A percentile compares a stretch with the other conserved stretches of the same genome.
Evolutionary conservation across 257 asterid genomes (phyloP).

Genomic region (Capsicum rhomboideum): DNA sequence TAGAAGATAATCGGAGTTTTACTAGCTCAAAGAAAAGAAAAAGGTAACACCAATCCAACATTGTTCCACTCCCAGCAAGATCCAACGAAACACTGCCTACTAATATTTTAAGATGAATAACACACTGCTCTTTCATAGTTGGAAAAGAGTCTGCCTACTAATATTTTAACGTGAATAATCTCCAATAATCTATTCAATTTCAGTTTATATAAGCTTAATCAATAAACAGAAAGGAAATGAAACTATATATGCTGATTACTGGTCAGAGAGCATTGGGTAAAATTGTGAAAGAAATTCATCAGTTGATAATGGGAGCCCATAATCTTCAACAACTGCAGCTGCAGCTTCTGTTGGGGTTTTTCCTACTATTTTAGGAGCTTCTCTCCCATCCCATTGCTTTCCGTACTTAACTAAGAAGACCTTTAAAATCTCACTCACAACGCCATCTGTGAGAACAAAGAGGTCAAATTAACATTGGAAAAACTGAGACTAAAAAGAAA

Average conservation of each 20-base stretch:
- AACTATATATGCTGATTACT: conserved; percentile 32
- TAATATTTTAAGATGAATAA: background rate
- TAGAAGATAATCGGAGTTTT: background rate
- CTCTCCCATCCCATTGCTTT: conserved; percentile 75
- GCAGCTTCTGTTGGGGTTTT: conserved; percentile 81
- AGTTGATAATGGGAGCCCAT: conserved; percentile 52
- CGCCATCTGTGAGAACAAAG: conserved; percentile 47
- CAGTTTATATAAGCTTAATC: background rate
- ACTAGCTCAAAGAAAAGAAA: background rate
- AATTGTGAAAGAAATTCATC: conserved; percentile 58
- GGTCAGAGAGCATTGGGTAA: conserved; percentile 46
- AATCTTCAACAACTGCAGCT: conserved; percentile 60
- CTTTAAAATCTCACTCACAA: conserved; percentile 54
- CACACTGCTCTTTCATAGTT: too few relatives aligned
- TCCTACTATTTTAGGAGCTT: conserved; percentile 46
- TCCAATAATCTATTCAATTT: background rate
- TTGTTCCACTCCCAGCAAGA: background rate
- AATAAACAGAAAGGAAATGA: background rate
- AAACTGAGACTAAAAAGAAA: background rate
- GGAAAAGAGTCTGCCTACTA: background rate
- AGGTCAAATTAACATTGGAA: background rate
- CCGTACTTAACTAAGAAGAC: conserved; percentile 60
- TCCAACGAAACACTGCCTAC: background rate
- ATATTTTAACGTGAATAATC: background rate
- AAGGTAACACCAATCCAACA: background rate